Evolutionary conservation across 164 flowering plant genomes (phyloP).

Genomic region (Vitis amurensis): DNA sequence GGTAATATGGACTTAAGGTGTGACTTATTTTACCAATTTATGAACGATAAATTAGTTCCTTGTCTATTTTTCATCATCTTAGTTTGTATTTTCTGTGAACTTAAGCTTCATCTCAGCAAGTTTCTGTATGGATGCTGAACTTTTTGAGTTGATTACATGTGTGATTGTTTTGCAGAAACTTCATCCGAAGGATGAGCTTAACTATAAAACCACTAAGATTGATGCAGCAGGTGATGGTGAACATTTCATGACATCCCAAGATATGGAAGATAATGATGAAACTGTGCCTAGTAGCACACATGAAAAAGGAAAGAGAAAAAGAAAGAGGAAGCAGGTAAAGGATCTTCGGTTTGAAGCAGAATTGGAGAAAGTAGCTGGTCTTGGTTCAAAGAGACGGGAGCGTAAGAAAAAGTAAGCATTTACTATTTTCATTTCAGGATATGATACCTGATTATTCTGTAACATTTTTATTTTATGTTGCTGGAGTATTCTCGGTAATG

Average conservation of each 20-base stretch:
- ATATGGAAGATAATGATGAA: constrained; percentile 15
- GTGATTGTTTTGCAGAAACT: constrained; percentile 32
- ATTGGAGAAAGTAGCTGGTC: constrained; percentile 20
- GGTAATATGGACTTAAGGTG: too few species aligned
- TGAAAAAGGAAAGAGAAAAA: constrained; percentile 56
- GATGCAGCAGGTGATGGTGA: constrained; percentile 24
- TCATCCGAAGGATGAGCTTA: constrained; percentile 12
- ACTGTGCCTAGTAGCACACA: constrained; percentile 6
- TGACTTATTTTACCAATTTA: too few species aligned
- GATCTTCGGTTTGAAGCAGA: constrained; percentile 65
- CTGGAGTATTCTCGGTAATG: too few species aligned
- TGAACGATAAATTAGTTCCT: too few species aligned
- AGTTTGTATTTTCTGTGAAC: background rate
- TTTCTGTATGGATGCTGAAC: background rate
- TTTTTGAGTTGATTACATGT: background rate
- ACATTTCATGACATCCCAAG: constrained; percentile 12
- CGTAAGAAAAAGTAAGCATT: constrained; percentile 68
- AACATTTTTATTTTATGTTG: too few species aligned
- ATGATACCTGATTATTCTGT: too few species aligned
- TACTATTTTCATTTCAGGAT: background rate
- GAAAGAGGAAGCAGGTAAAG: constrained; percentile 53
- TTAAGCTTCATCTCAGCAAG: background rate
- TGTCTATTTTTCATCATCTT: background rate
- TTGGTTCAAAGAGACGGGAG: constrained; percentile 48
- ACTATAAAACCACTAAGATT: constrained; percentile 7